Evolutionary conservation across 1,139 yeast genomes (phyloP), one percentile per base, ranked within the genome.

Genomic region (Debaryomyces sp.): DNA sequence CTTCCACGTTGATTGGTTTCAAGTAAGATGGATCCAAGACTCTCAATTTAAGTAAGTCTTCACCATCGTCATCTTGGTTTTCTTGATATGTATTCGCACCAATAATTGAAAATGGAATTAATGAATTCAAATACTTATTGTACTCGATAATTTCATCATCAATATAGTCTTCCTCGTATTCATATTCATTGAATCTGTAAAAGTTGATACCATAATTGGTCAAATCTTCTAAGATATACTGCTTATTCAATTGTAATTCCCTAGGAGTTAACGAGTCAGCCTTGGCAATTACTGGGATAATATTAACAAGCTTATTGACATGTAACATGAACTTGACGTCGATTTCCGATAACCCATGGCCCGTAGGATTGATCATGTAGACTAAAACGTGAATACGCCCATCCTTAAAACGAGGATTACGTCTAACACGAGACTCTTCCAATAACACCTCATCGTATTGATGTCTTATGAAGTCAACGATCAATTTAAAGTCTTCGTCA

Each of bases 111-210:
- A 74, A 74, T 41, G 80, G 80, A 37, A 71, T 58, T 49, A 73
- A 61, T 8, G 72, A 65, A 54, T 74, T 74, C 53, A 75, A 70
- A 56, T 75, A 74, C 52, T 73, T 73, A 62, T 76, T 77, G 58
- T 77, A 77, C 54, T 75, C 80, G 48, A 75, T 67, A 50, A 77
- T 75, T 56, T 77, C 81, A 49, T 77, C 81, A 56, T 77, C 81
- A 51, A 73, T 71, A 53, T 74, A 74, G 55, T 74, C 79, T 53
- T 63, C 71, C 56, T 76, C 81, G 57, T 75, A 70, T 57, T 76
- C 81, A 55, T 75, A 76, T 62, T 76, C 81, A 57, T 75, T 76
- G 60, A 76, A 77, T 55, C 71, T 73, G 61, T 75, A 76, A 59
- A 61, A 73, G 55, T 70, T 71, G 60, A 77, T 73, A 12, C 68